Evolutionary conservation across 805 yeast species (phyloP), one percentile per base, ranked within the genome.

Genomic region (Candida peoriensis): DNA sequence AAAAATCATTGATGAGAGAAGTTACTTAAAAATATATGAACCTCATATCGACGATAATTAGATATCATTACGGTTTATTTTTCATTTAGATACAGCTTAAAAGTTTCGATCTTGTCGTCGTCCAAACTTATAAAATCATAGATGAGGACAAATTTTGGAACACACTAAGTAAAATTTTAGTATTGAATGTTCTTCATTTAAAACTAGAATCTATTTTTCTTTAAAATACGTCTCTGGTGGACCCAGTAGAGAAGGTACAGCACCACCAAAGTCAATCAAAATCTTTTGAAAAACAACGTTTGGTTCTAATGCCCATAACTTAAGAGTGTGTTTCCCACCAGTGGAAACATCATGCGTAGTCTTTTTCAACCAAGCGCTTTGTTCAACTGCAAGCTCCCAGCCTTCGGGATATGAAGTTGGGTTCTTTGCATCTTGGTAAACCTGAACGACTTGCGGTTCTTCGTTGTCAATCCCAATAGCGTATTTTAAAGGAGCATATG

Each of bases 271-370:
- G 14, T 39, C 38, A 14, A 39, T 33, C 15, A 39, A n/a, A 19
- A 36, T 33, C 36, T 39, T 39, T 13, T 39, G 43, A 33, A 39
- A 39, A n/a, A 39, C 43, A 15, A 39, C 40, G 13, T 32, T 36
- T 14, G 40, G 39, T 13, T 39, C 43, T 24, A 39, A 18, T 3
- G 43, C 43, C 43, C 43, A 39, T 9, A 39, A 20, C 28, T 33
- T 39, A 15, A 39, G 12, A 3, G 37, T 20, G 24, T 39, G 43
- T 9, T 32, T 6, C 10, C 43, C 43, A n/a, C n/a, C n/a, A 3
- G 39, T 33, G 11, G 15, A 9, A 6, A 39, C 16, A 15, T 36
- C 35, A 17, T 39, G 43, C 2, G 43, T 39, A 6, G 40, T 36
- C 26, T 36, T 39, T 31, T 27, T 33, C 20, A 36, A 5, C 43